Evolutionary conservation across 2,329 filamentous ascomycete species (phyloP).

Genomic region (Fusarium pininemorale): DNA sequence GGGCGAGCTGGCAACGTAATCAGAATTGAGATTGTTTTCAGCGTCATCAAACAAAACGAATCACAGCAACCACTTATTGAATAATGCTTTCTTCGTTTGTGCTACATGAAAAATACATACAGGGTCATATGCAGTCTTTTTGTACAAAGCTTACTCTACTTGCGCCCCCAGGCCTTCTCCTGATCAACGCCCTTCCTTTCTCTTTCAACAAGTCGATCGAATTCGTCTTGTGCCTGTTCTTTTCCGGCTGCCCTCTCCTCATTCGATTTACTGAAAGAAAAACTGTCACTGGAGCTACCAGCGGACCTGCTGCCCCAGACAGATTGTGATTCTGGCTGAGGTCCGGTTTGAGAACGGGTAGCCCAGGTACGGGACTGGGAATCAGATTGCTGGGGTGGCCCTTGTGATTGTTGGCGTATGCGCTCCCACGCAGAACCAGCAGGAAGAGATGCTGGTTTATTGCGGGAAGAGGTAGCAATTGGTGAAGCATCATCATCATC

Average conservation of each 20-base stretch:
- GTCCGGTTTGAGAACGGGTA: conserved; percentile 5
- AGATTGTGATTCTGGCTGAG: conserved; percentile 26
- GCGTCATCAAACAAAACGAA: background rate
- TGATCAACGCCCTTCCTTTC: conserved; percentile 51
- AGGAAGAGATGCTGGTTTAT: conserved; percentile 22
- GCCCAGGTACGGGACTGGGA: conserved; percentile 30
- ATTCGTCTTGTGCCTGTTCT: conserved; percentile 60
- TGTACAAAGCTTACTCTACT: background rate
- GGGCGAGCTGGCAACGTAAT: conserved; percentile 12
- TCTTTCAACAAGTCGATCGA: conserved; percentile 58
- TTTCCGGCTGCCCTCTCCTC: conserved; percentile 52
- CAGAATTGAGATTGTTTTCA: background rate
- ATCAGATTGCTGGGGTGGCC: conserved; percentile 23
- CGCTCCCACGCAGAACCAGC: conserved; percentile 56
- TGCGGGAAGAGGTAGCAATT: conserved; percentile 46
- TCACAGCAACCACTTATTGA: background rate
- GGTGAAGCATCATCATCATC: conserved; percentile 56
- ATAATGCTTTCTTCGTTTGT: background rate
- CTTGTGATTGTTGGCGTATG: conserved; percentile 49
- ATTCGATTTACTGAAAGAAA: conserved; percentile 49
- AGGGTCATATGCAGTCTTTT: background rate
- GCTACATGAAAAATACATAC: conserved; percentile 4
- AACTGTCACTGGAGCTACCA: conserved; percentile 41
- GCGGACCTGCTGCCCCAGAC: conserved; percentile 44
- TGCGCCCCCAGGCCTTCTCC: conserved; percentile 39